These are phyloP conservation scores for Malus sylvestris DNA, from an alignment of 306 rosid genomes.

Conservation along the genomic window DNA sequence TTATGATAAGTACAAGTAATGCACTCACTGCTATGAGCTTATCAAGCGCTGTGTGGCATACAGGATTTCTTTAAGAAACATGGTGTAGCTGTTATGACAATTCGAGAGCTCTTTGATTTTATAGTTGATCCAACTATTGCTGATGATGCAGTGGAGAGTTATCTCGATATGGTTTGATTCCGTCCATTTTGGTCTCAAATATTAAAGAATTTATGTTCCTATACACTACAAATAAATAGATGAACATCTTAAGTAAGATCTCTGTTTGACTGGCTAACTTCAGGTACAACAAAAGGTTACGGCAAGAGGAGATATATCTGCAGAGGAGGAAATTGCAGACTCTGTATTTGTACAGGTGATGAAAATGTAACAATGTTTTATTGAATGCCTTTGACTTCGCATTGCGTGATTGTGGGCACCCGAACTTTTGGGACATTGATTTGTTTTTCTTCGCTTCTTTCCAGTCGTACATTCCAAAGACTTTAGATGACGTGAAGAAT, in stretches of 20 bases:
- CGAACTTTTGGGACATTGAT: background rate
- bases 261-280: background rate
- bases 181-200: background rate
- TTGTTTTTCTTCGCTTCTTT: constrained; percentile 5
- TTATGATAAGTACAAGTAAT: background rate
- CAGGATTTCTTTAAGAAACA: constrained; percentile 80
- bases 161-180: constrained; percentile 66
- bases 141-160: constrained; percentile 65
- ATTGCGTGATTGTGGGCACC: background rate
- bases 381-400: background rate
- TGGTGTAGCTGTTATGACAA: constrained; percentile 92
- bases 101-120: constrained; percentile 77
- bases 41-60: constrained; percentile 17
- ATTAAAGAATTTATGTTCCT: background rate
- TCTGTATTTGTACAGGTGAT: constrained; percentile 65
- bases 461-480: constrained; percentile 77
- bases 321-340: constrained; percentile 84
- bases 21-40: background rate
- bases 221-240: background rate
- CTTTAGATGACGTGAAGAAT: constrained; percentile 60
- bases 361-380: background rate
- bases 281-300: constrained; percentile 57
- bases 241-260: background rate
- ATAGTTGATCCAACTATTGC: constrained; percentile 76
- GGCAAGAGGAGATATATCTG: constrained; percentile 57